Evolutionary conservation across 2,329 filamentous ascomycete genomes (phyloP).

Genomic region (Paradendryphiella salina): DNA sequence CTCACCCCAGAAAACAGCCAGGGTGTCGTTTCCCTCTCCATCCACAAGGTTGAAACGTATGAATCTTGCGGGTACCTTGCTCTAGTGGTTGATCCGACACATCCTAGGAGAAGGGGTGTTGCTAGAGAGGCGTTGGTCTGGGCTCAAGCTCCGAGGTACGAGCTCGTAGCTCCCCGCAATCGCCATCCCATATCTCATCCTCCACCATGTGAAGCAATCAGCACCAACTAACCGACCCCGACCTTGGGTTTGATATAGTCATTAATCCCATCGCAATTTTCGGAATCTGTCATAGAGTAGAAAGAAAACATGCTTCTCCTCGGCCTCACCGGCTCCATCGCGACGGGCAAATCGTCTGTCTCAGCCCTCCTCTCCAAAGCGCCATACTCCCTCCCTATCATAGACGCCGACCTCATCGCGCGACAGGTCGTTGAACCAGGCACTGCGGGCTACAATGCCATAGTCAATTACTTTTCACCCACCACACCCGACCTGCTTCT

Average conservation of each 20-base stretch:
- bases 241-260: not conserved
- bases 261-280: not conserved
- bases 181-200: constrained; percentile 11
- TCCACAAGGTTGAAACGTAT: constrained; percentile 58
- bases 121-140: not conserved
- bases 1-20: constrained; percentile 62
- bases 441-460: constrained; percentile 78
- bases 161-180: constrained; percentile 15
- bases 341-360: constrained; percentile 96
- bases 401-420: constrained; percentile 92
- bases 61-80: constrained; percentile 61
- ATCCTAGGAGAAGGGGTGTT: not conserved
- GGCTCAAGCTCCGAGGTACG: constrained; percentile 15
- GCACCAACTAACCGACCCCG: not conserved
- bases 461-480: constrained; percentile 78
- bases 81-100: constrained; percentile 16
- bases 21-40: constrained; percentile 50
- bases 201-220: constrained; percentile 8
- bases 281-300: not conserved
- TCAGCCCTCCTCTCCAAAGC: constrained; percentile 77
- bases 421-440: constrained; percentile 94
- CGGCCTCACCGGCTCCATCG: constrained; percentile 94
- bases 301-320: constrained; percentile 78
- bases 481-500: constrained; percentile 85
- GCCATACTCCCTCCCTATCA: constrained; percentile 84